phyloP scores from a whole-genome alignment of 306 rosid species.

The Cucurbita argyrosperma region DNA sequence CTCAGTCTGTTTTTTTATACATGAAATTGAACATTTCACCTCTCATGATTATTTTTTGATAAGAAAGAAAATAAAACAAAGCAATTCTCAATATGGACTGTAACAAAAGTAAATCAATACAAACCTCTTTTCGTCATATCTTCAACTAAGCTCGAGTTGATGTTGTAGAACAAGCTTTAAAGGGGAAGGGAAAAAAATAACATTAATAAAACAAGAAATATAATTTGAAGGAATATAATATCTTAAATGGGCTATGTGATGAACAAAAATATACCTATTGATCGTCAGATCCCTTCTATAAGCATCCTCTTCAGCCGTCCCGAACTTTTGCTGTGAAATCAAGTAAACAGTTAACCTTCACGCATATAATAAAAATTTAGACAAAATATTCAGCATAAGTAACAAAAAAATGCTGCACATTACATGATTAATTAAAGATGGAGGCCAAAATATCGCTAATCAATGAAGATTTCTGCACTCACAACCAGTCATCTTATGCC shows the following conservation, averaged over 20 bases:
- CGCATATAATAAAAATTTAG: not conserved
- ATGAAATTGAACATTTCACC: not conserved
- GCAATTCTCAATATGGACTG: not conserved
- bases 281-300: slow-evolving; percentile 92
- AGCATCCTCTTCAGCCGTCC: slow-evolving; percentile 88
- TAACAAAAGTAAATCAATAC: not conserved
- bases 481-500: not conserved
- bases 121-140: slow-evolving; percentile 74
- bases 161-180: slow-evolving; percentile 76
- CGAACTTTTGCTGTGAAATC: slow-evolving; percentile 61
- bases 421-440: not conserved
- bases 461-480: not conserved
- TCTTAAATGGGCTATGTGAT: not conserved
- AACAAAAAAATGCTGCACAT: not conserved
- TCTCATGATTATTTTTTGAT: not conserved
- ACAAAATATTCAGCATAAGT: not conserved
- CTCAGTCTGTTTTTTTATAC: not conserved
- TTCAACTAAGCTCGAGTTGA: slow-evolving; percentile 65
- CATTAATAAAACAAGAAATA: slow-evolving; percentile 4
- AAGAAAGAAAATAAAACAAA: not conserved
- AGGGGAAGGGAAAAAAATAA: not conserved
- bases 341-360: not conserved
- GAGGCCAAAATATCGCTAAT: not conserved
- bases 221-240: not conserved
- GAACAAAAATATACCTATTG: slow-evolving; percentile 45